A percentile compares a stretch with the other conserved stretches of the same genome.
phyloP scores from a whole-genome alignment of 345 rosid genomes.

The Citrus australasica region DNA sequence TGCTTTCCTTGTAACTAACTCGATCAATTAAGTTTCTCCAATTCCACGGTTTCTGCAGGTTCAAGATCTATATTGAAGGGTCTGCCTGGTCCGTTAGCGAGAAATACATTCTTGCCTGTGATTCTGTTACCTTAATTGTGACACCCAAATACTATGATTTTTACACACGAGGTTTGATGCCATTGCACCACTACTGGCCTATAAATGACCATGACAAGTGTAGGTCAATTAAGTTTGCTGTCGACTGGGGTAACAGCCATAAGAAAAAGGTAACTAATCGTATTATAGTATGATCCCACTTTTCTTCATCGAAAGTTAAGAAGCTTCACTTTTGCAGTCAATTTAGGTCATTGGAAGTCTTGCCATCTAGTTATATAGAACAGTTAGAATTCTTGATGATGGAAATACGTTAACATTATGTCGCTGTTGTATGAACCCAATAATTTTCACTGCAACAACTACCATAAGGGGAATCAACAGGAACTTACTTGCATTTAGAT shows the following conservation, averaged over 20 bases:
- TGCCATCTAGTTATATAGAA: not conserved
- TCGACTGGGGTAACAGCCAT: conserved; percentile 76
- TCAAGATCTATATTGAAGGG: conserved; percentile 86
- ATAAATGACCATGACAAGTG: conserved; percentile 59
- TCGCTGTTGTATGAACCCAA: not conserved
- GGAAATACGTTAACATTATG: not conserved
- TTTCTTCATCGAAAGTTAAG: not conserved
- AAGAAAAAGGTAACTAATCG: conserved; percentile 41
- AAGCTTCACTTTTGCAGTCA: not conserved
- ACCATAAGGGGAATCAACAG: not conserved
- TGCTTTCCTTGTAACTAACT: not conserved
- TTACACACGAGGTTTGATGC: conserved; percentile 65
- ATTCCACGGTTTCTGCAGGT: conserved; percentile 33
- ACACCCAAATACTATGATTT: conserved; percentile 65
- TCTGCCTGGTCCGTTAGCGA: conserved; percentile 87
- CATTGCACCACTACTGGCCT: conserved; percentile 76
- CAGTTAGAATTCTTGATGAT: not conserved
- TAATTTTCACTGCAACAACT: not conserved
- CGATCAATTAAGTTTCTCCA: not conserved
- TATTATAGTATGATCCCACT: too few relatives aligned
- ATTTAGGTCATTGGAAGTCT: not conserved
- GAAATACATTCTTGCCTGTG: conserved; percentile 82
- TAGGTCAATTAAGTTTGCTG: conserved; percentile 64
- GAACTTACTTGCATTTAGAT: too few relatives aligned
- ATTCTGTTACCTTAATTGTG: conserved; percentile 61